phyloP scores from a whole-genome alignment of 2,329 filamentous ascomycete species.

The Pyrenochaeta sp. region DNA sequence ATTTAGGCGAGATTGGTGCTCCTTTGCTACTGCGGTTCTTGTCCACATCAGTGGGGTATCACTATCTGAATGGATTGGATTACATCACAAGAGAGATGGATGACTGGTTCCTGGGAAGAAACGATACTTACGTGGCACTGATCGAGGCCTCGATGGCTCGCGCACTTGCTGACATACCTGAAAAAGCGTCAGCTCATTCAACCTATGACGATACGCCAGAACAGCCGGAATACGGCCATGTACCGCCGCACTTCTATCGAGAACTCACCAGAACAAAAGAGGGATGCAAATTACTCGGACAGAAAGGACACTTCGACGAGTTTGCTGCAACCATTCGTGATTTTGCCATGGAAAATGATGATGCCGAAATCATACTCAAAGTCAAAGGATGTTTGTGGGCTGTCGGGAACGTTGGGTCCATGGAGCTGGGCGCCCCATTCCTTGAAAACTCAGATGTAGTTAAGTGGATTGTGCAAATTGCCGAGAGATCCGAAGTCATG shows the following conservation, averaged over 20 bases:
- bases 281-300: constrained; percentile 85
- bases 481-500: constrained; percentile 87
- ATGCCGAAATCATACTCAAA: constrained; percentile 85
- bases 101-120: constrained; percentile 97
- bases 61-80: constrained; percentile 94
- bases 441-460: constrained; percentile 91
- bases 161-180: constrained; percentile 72
- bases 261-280: constrained; percentile 93
- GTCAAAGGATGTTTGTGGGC: constrained; percentile 98
- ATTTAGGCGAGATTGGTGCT: constrained; percentile 95
- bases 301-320: constrained; percentile 96
- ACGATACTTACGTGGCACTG: constrained; percentile 92
- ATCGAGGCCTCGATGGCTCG: constrained; percentile 95
- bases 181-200: constrained; percentile 62
- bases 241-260: constrained; percentile 97
- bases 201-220: constrained; percentile 57
- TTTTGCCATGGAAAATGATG: constrained; percentile 83
- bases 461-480: constrained; percentile 84
- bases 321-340: constrained; percentile 90
- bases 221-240: constrained; percentile 62
- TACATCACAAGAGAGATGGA: constrained; percentile 99
- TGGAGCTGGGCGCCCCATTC: constrained; percentile 96
- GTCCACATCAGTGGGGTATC: constrained; percentile 95
- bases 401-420: constrained; percentile 96
- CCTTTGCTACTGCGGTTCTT: constrained; percentile 90